phyloP scores from a whole-genome alignment of 75 land plant genomes.

The Isoetes taiwanensis region DNA sequence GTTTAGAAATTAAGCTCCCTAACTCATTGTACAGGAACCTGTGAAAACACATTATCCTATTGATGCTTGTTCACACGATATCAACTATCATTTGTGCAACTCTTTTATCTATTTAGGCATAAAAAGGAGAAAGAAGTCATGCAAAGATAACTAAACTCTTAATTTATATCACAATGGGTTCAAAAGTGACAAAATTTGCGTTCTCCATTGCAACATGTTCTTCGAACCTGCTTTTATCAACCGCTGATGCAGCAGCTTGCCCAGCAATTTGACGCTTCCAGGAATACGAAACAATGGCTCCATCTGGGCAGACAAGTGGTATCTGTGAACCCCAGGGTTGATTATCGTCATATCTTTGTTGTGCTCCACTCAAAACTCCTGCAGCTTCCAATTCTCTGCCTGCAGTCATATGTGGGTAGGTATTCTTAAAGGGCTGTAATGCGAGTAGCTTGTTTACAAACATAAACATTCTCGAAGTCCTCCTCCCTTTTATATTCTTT shows the following conservation, averaged over 20 bases:
- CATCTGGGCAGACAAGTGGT: slow-evolving; percentile 95
- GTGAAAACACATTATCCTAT: no score
- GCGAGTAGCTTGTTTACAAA: not conserved
- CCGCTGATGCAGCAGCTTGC: slow-evolving; percentile 97
- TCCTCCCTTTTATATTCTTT: not conserved
- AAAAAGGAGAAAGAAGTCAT: no score
- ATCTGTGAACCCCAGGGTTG: slow-evolving; percentile 86
- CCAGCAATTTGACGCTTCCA: slow-evolving; percentile 99
- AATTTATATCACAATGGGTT: no score
- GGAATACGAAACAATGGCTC: slow-evolving; percentile 92
- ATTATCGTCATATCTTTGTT: slow-evolving; percentile 48
- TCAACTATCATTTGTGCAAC: no score
- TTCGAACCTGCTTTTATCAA: slow-evolving; percentile 89
- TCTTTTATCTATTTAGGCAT: no score
- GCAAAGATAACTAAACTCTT: no score
- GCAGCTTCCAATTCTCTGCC: slow-evolving; percentile 75
- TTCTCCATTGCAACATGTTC: no score
- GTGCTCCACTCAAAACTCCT: slow-evolving; percentile 72
- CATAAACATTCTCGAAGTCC: no score
- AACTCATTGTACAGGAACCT: no score
- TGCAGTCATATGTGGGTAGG: slow-evolving; percentile 4
- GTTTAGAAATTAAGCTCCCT: no score
- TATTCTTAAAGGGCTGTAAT: not conserved
- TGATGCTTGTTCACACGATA: no score
- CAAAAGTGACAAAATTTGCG: no score